These are phyloP conservation scores for Kluyveromyces sp. DNA, from an alignment of 1,139 yeast genomes.

Conservation along the genomic window DNA sequence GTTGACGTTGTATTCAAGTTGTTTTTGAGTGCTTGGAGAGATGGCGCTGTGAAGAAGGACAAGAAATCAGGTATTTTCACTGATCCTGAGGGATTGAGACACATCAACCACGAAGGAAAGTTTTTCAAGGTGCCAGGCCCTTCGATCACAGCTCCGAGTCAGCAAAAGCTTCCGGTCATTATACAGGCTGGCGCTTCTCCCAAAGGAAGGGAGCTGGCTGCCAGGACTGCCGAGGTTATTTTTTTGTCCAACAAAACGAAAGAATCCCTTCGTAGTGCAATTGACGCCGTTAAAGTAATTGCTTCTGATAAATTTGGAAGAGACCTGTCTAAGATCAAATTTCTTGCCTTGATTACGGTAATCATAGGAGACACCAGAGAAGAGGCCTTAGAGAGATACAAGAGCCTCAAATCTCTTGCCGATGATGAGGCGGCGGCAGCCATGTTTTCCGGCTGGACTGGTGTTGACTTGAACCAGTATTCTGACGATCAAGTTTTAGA, in stretches of 20 bases:
- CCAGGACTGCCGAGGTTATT: constrained; percentile 41
- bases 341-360: constrained; percentile 27
- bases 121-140: constrained; percentile 43
- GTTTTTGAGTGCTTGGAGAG: constrained; percentile 41
- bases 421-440: constrained; percentile 32
- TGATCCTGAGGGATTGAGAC: constrained; percentile 38
- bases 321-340: constrained; percentile 29
- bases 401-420: constrained; percentile 19
- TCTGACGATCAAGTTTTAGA: constrained; percentile 31
- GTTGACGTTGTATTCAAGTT: constrained; percentile 38
- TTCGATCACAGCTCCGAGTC: constrained; percentile 39
- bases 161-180: constrained; percentile 41
- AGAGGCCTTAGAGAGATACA: constrained; percentile 30
- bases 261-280: constrained; percentile 16
- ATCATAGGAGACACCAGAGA: constrained; percentile 32
- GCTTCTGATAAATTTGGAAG: constrained; percentile 27
- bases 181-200: constrained; percentile 45
- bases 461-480: constrained; percentile 29
- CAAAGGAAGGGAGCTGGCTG: constrained; percentile 40
- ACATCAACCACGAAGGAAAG: constrained; percentile 38
- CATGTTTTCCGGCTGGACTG: constrained; percentile 34
- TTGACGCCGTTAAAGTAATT: constrained; percentile 20
- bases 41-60: constrained; percentile 38
- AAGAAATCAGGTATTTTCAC: constrained; percentile 34
- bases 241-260: constrained; percentile 34